Conservation (phyloP, 2,329 filamentous ascomycete species). For the Huntiella decipiens region DNA sequence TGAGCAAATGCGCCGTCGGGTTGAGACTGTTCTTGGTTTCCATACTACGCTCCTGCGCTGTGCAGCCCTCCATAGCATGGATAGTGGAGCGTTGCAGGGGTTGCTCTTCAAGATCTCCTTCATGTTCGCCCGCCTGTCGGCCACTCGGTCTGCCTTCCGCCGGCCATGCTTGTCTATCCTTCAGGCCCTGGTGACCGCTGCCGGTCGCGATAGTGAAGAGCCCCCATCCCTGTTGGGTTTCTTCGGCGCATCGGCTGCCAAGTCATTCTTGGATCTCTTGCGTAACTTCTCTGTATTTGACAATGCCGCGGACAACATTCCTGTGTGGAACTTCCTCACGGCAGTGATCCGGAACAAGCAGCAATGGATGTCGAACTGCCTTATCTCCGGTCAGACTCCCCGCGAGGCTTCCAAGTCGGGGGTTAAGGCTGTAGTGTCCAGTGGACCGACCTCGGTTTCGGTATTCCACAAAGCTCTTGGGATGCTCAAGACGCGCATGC, state of each 20-base stretch:
- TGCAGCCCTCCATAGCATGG: constrained; percentile 41
- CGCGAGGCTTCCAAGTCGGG: constrained; percentile 35
- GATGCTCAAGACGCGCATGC: constrained; percentile 42
- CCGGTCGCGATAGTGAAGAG: constrained; percentile 38
- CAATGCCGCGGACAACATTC: constrained; percentile 42
- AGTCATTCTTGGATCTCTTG: constrained; percentile 64
- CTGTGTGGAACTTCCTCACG: constrained; percentile 72
- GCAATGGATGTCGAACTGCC: constrained; percentile 87
- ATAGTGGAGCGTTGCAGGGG: constrained; percentile 49
- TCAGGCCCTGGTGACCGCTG: constrained; percentile 52
- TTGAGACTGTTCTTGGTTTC: constrained; percentile 44
- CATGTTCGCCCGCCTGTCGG: constrained; percentile 58
- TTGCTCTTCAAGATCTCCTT: constrained; percentile 69
- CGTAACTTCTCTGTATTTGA: constrained; percentile 60
- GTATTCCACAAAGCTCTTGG: constrained; percentile 58
- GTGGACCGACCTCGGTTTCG: constrained; percentile 28
- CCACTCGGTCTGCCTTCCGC: constrained; percentile 46
- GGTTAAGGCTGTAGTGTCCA: constrained; percentile 17
- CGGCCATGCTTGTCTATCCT: constrained; percentile 48
- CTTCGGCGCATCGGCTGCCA: constrained; percentile 63
- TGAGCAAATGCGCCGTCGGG: constrained; percentile 39
- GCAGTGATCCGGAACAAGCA: constrained; percentile 76
- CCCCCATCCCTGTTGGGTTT: constrained; percentile 89
- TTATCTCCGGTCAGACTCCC: constrained; percentile 75
- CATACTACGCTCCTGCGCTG: constrained; percentile 52